phyloP scores from a whole-genome alignment of 192 early-diverging fungal genomes.

The Gryganskiella cystojenkinii region DNA sequence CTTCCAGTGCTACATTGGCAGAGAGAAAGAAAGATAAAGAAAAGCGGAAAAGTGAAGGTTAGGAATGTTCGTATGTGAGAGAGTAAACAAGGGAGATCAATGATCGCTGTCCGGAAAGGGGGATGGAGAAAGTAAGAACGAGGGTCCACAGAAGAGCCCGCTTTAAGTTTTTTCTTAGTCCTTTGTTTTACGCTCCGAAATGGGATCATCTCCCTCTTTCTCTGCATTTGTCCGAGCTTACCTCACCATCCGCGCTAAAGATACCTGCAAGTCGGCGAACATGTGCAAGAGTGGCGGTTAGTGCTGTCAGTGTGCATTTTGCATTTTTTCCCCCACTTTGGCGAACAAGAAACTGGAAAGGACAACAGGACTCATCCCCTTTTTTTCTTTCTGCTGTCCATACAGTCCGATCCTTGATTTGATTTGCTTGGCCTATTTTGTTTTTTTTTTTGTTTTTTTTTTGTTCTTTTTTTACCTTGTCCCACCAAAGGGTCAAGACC shows the following conservation, averaged over 20 bases:
- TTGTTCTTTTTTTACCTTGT: conserved; percentile 12
- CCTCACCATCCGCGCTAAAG: conserved; percentile 39
- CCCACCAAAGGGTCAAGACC: conserved; percentile 16
- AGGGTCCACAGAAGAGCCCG: not conserved
- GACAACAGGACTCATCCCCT: not conserved
- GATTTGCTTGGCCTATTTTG: not conserved
- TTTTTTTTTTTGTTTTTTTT: not conserved
- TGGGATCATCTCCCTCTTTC: too few species aligned
- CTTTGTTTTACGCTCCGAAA: not conserved
- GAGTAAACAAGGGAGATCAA: not conserved
- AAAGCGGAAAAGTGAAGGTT: not conserved
- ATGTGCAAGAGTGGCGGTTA: too few species aligned
- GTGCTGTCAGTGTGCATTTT: too few species aligned
- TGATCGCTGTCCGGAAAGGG: too few species aligned
- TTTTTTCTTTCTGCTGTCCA: not conserved
- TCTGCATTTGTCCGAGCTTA: not conserved
- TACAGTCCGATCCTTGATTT: not conserved
- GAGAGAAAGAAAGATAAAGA: too few species aligned
- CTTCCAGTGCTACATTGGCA: conserved; percentile 37
- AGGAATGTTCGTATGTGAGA: too few species aligned
- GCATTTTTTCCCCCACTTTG: too few species aligned
- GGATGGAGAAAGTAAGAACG: not conserved
- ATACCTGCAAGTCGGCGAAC: conserved; percentile 18
- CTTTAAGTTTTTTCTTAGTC: not conserved
- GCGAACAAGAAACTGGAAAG: not conserved